A percentile compares a stretch with the other conserved stretches of the same genome.
Evolutionary conservation across 495 filamentous ascomycete genomes (phyloP).

Genomic region (Aspergillus egyptiacus): DNA sequence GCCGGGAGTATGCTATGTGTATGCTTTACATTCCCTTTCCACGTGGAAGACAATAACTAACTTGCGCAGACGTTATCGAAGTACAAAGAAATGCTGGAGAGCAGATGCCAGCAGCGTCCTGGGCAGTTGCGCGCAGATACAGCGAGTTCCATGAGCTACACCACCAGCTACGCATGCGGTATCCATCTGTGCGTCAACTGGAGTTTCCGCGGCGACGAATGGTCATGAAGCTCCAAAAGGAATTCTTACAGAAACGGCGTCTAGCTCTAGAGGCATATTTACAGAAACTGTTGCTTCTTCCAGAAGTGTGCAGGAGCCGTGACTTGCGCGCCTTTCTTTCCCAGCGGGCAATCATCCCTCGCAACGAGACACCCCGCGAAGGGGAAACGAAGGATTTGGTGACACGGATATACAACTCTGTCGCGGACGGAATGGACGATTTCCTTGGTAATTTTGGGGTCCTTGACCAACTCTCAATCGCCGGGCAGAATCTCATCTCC

Average conservation of each 20-base stretch:
- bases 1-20: conserved; percentile 88
- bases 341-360: conserved; percentile 68
- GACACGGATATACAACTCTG: conserved; percentile 88
- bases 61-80: conserved; percentile 65
- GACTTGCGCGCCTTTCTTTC: conserved; percentile 92
- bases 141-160: conserved; percentile 97
- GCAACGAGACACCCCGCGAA: conserved; percentile 46
- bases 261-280: conserved; percentile 80
- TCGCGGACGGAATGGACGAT: conserved; percentile 97
- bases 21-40: conserved; percentile 20
- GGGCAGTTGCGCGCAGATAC: conserved; percentile 77
- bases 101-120: conserved; percentile 78
- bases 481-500: conserved; percentile 87
- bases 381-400: conserved; percentile 83
- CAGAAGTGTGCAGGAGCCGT: conserved; percentile 88
- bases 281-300: conserved; percentile 72
- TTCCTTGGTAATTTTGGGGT: conserved; percentile 93
- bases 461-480: conserved; percentile 86
- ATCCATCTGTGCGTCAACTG: conserved; percentile 77
- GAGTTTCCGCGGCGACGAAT: conserved; percentile 89
- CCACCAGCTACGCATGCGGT: conserved; percentile 75
- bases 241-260: conserved; percentile 87
- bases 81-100: conserved; percentile 85
- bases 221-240: conserved; percentile 92
- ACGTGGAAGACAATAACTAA: conserved; percentile 5